These are phyloP conservation scores for Abrus pulchellus DNA, from an alignment of 306 rosid species.

Conservation along the genomic window DNA sequence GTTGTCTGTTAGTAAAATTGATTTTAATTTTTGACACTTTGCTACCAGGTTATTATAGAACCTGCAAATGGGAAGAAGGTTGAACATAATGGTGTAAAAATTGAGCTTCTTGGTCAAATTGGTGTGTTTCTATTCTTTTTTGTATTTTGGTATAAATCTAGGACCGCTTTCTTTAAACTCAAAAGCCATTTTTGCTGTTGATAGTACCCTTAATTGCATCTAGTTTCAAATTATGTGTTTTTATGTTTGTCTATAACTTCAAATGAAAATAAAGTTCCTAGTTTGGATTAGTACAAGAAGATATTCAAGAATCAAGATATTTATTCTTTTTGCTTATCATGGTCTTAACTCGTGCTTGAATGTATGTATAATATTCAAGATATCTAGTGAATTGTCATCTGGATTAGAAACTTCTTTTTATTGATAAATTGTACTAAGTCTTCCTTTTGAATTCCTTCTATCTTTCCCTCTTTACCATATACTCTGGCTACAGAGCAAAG, in stretches of 20 bases:
- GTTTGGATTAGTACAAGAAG: not conserved
- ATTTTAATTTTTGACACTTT: constrained; percentile 27
- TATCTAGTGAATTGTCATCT: not conserved
- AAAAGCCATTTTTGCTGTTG: not conserved
- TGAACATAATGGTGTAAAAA: constrained; percentile 61
- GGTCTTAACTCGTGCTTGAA: not conserved
- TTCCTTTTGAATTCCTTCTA: not conserved
- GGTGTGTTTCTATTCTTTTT: constrained; percentile 41
- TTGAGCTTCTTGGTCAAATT: constrained; percentile 67
- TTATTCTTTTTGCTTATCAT: not conserved
- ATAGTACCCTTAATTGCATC: constrained; percentile 1
- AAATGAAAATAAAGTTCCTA: not conserved
- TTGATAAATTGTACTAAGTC: not conserved
- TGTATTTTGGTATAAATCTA: not conserved
- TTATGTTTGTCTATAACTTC: not conserved
- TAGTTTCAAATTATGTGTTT: not conserved
- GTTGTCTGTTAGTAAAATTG: constrained; percentile 12
- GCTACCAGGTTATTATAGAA: constrained; percentile 53
- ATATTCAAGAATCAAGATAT: not conserved
- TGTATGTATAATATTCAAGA: not conserved
- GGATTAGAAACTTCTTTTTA: not conserved
- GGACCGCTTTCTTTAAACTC: not conserved
- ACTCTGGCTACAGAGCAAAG: not conserved
- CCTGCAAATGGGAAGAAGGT: constrained; percentile 58
- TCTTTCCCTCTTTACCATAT: not conserved